Conservation (phyloP, 1,139 yeast genomes). For the Lodderomyces theae region DNA sequence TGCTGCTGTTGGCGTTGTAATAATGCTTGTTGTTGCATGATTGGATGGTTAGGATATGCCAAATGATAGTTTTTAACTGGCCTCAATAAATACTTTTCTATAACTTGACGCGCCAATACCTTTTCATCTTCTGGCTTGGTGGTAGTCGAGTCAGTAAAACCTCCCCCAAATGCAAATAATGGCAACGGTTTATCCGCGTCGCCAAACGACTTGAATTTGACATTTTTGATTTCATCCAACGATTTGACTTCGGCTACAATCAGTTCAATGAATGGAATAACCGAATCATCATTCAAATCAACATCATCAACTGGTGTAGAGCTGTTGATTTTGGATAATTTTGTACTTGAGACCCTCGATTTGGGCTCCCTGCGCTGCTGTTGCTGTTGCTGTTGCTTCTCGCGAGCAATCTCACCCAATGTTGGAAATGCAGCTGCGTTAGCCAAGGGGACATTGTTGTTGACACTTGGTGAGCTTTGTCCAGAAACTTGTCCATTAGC, state of each 20-base stretch:
- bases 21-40: slow-evolving; percentile 39
- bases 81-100: slow-evolving; percentile 40
- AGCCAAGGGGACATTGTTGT: slow-evolving; percentile 38
- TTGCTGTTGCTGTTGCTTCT: slow-evolving; percentile 29
- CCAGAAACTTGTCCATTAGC: slow-evolving; percentile 26
- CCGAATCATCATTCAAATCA: slow-evolving; percentile 40
- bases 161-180: slow-evolving; percentile 33
- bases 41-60: slow-evolving; percentile 48
- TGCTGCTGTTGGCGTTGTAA: slow-evolving; percentile 30
- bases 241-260: slow-evolving; percentile 33
- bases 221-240: slow-evolving; percentile 30
- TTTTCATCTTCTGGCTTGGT: slow-evolving; percentile 36
- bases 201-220: slow-evolving; percentile 29
- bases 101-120: slow-evolving; percentile 38
- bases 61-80: slow-evolving; percentile 49
- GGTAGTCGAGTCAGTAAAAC: slow-evolving; percentile 18
- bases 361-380: slow-evolving; percentile 23
- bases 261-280: slow-evolving; percentile 36
- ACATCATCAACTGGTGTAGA: slow-evolving; percentile 37
- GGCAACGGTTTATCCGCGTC: slow-evolving; percentile 31
- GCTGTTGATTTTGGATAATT: slow-evolving; percentile 19
- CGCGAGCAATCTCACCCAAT: slow-evolving; percentile 58
- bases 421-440: slow-evolving; percentile 71
- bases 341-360: slow-evolving; percentile 18
- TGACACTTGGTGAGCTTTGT: slow-evolving; percentile 32